Percentiles rank a stretch among this genome's conserved stretches.
phyloP scores from a whole-genome alignment of 2,329 filamentous ascomycete genomes.

The Fusarium coffeatum region DNA sequence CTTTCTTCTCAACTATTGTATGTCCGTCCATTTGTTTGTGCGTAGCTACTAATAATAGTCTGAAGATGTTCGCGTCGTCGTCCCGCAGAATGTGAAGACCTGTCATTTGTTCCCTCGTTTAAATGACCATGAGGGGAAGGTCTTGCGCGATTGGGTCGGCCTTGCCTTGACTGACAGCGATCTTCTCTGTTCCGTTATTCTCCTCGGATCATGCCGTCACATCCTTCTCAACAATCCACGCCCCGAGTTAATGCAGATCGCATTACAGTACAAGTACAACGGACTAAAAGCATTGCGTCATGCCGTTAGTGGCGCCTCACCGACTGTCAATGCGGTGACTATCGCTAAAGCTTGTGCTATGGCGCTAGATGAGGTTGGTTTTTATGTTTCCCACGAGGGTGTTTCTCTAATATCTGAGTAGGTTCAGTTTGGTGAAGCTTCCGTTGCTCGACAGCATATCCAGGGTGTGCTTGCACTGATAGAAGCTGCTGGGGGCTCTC shows the following conservation, averaged over 20 bases:
- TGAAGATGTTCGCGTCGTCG: neutral
- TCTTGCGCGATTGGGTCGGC: conserved; percentile 13
- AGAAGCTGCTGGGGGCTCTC: no score
- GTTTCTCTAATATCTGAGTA: no score
- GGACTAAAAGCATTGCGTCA: neutral
- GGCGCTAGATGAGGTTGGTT: no score
- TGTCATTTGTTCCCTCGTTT: neutral
- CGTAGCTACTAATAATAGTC: neutral
- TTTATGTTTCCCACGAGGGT: no score
- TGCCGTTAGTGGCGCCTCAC: no score
- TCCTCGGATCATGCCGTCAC: conserved; percentile 4
- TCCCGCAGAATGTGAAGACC: neutral
- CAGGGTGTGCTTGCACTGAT: no score
- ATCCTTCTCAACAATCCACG: neutral
- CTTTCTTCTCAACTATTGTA: conserved; percentile 13
- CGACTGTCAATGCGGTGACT: no score
- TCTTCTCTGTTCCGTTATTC: conserved; percentile 1
- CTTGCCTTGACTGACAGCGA: conserved; percentile 12
- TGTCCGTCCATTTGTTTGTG: neutral
- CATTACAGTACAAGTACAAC: neutral
- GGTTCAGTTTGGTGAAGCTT: no score
- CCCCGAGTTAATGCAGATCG: neutral
- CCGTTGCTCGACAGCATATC: no score
- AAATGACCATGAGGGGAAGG: neutral
- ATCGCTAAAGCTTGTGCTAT: no score